These are phyloP conservation scores for Scheffersomyces amazonensis DNA, from an alignment of 805 yeast species.

Conservation along the genomic window DNA sequence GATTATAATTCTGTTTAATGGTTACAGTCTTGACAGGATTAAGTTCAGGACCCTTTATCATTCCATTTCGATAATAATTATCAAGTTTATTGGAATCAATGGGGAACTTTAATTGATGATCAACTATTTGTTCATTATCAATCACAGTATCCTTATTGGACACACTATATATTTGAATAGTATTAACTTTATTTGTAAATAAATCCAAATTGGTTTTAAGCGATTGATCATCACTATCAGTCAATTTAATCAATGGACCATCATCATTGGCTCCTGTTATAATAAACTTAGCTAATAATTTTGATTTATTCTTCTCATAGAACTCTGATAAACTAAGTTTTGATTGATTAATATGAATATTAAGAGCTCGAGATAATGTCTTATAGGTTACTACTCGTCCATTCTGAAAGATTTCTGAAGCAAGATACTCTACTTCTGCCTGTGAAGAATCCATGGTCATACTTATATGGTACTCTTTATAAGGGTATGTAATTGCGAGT, in stretches of 20 bases:
- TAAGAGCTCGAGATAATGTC: slow-evolving; percentile 36
- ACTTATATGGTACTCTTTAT: neutral
- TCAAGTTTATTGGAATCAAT: slow-evolving; percentile 12
- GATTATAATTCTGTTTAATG: slow-evolving; percentile 1
- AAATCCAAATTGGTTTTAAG: slow-evolving; percentile 14
- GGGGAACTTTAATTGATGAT: slow-evolving; percentile 10
- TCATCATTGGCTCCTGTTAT: slow-evolving; percentile 32
- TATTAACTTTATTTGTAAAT: slow-evolving; percentile 24
- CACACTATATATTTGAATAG: slow-evolving; percentile 41
- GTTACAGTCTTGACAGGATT: neutral
- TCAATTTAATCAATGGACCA: slow-evolving; percentile 16
- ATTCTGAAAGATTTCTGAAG: slow-evolving; percentile 20
- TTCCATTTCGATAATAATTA: slow-evolving; percentile 23
- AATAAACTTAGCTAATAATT: slow-evolving; percentile 39
- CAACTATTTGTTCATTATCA: slow-evolving; percentile 14
- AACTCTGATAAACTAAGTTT: slow-evolving; percentile 38
- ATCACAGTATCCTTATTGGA: slow-evolving; percentile 8
- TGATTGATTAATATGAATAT: slow-evolving; percentile 36
- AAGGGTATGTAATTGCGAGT: neutral
- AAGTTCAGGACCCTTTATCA: slow-evolving; percentile 30
- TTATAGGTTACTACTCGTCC: slow-evolving; percentile 37
- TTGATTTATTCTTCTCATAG: slow-evolving; percentile 30
- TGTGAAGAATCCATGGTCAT: slow-evolving; percentile 33
- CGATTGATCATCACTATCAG: slow-evolving; percentile 20
- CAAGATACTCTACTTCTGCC: slow-evolving; percentile 27